Evolutionary conservation across 257 asterid genomes (phyloP).

Genomic region (Plantago ovata): DNA sequence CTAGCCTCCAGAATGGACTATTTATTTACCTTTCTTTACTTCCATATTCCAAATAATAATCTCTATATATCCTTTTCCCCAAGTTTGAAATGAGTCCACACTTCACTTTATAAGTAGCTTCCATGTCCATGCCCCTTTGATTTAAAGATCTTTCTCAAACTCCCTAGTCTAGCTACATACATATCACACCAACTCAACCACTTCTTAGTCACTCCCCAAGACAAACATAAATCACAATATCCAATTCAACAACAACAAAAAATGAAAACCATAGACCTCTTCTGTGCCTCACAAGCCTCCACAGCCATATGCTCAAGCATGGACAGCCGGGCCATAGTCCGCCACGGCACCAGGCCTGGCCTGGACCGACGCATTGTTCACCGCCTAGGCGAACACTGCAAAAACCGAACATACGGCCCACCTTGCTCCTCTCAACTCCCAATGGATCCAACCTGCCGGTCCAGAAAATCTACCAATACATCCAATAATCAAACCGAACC

Average conservation of each 20-base stretch:
- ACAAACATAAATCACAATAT: conserved; percentile 6
- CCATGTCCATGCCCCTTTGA: conserved; percentile 24
- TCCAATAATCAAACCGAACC: conserved; percentile 29
- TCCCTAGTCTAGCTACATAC: conserved; percentile 1
- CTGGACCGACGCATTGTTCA: conserved; percentile 26
- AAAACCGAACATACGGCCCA: conserved; percentile 22
- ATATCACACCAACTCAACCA: conserved; percentile 2
- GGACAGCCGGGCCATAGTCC: conserved; percentile 54
- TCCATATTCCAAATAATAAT: no score
- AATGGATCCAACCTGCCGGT: conserved; percentile 41
- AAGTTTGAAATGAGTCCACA: conserved; percentile 3
- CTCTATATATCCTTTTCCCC: no score
- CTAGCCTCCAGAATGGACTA: conserved; percentile 30
- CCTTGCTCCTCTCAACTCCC: conserved; percentile 70
- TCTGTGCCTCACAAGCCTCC: conserved; percentile 83
- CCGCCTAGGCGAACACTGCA: conserved; percentile 30
- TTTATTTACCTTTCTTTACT: conserved; percentile 10
- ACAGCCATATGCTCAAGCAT: conserved; percentile 86
- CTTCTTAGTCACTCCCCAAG: not conserved
- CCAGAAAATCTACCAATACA: conserved; percentile 22
- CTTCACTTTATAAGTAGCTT: conserved; percentile 43
- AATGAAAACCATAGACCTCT: conserved; percentile 70
- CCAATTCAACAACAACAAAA: conserved; percentile 12
- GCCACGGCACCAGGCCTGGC: conserved; percentile 29
- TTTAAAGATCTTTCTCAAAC: conserved; percentile 26